phyloP scores from a whole-genome alignment of 2,329 filamentous ascomycete species.

The Calonectria montana region DNA sequence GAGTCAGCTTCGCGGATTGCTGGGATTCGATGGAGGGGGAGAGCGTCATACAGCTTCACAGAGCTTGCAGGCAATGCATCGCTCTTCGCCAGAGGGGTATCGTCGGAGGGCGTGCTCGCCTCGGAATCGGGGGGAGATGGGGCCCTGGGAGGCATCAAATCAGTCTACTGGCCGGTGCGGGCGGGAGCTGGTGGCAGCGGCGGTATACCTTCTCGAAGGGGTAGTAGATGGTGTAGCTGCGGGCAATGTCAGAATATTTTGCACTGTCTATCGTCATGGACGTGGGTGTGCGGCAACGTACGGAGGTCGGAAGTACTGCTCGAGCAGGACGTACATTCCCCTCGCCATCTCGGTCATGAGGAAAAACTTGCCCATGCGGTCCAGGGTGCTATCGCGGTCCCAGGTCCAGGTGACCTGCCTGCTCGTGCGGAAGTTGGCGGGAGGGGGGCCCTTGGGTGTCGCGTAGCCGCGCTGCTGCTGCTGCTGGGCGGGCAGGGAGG shows the following conservation, averaged over 20 bases:
- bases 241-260: constrained; percentile 26
- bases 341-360: constrained; percentile 94
- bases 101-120: constrained; percentile 96
- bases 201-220: constrained; percentile 88
- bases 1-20: constrained; percentile 23
- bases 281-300: constrained; percentile 65
- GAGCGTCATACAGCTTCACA: constrained; percentile 80
- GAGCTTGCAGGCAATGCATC: constrained; percentile 99
- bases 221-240: constrained; percentile 96
- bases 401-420: constrained; percentile 83
- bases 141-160: constrained; percentile 67
- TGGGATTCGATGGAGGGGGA: neutral
- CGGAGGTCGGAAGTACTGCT: constrained; percentile 99
- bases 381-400: constrained; percentile 79
- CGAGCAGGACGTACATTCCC: constrained; percentile 97
- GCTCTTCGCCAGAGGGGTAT: constrained; percentile 97
- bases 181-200: neutral
- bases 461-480: constrained; percentile 61
- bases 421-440: constrained; percentile 82
- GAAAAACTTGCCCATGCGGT: constrained; percentile 93
- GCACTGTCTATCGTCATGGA: neutral
- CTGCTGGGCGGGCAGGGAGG: constrained; percentile 20
- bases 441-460: constrained; percentile 82
- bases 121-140: constrained; percentile 97
- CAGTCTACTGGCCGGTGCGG: constrained; percentile 24